These are phyloP conservation scores for Pseudogymnoascus sp. DNA, from an alignment of 2,329 filamentous ascomycete species.

Conservation along the genomic window DNA sequence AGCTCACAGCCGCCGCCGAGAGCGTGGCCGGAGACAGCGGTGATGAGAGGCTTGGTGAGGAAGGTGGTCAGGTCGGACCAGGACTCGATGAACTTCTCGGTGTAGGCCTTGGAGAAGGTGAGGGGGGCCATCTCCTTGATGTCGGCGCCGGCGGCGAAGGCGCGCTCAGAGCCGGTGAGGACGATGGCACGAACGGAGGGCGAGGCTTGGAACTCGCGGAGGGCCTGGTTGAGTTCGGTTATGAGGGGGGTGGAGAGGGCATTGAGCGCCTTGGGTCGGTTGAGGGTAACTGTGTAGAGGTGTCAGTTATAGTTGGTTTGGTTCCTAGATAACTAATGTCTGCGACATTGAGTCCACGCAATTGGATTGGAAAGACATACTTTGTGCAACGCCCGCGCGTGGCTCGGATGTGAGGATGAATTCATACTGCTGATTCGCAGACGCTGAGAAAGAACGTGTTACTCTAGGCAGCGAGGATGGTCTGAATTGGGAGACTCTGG, in stretches of 20 bases:
- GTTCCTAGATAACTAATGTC: neutral
- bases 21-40: slow-evolving; percentile 88
- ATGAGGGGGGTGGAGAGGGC: slow-evolving; percentile 88
- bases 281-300: slow-evolving; percentile 63
- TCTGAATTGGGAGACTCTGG: slow-evolving; percentile 26
- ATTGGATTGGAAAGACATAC: slow-evolving; percentile 40
- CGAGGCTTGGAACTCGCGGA: slow-evolving; percentile 60
- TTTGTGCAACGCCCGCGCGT: slow-evolving; percentile 80
- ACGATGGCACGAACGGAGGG: slow-evolving; percentile 66
- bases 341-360: neutral
- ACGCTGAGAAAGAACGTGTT: slow-evolving; percentile 23
- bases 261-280: slow-evolving; percentile 92
- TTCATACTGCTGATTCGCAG: slow-evolving; percentile 51
- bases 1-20: slow-evolving; percentile 94
- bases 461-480: slow-evolving; percentile 17
- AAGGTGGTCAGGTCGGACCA: slow-evolving; percentile 81
- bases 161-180: slow-evolving; percentile 79
- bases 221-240: slow-evolving; percentile 73
- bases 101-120: slow-evolving; percentile 81
- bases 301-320: neutral
- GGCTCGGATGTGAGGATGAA: slow-evolving; percentile 75
- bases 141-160: slow-evolving; percentile 91
- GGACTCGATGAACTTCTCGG: slow-evolving; percentile 82
- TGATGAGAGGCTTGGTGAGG: slow-evolving; percentile 89
- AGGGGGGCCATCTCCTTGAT: slow-evolving; percentile 98